These are phyloP conservation scores for Saccharomyces uvarum DNA, from an alignment of 1,139 yeast species.

Conservation along the genomic window DNA sequence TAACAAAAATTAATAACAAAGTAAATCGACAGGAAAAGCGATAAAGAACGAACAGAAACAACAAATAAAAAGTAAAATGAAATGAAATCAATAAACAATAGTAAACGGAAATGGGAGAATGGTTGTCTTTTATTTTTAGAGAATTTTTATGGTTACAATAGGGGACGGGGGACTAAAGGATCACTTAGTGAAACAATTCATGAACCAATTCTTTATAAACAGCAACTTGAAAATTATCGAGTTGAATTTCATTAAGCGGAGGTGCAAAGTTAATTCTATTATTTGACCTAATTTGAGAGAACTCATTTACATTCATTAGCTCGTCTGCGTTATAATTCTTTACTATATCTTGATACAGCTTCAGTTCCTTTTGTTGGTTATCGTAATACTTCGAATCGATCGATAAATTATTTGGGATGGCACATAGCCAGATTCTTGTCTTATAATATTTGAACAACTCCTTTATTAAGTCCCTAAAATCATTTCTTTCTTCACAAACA, in stretches of 20 bases:
- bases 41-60: background rate
- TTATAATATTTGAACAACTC: conserved; percentile 89
- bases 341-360: conserved; percentile 31
- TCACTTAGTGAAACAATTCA: conserved; percentile 14
- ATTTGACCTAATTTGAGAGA: conserved; percentile 13
- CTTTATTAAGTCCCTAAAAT: conserved; percentile 84
- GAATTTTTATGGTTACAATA: background rate
- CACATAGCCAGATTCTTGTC: conserved; percentile 96
- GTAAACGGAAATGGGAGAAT: background rate
- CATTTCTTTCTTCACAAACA: conserved; percentile 63
- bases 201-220: conserved; percentile 33
- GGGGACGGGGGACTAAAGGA: background rate
- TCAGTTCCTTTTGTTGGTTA: conserved; percentile 24
- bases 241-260: conserved; percentile 24
- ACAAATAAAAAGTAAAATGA: background rate
- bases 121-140: background rate
- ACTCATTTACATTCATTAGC: conserved; percentile 16
- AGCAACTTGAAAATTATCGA: conserved; percentile 32
- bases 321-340: conserved; percentile 27
- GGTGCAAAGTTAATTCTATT: conserved; percentile 26
- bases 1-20: background rate
- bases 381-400: conserved; percentile 29
- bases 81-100: background rate
- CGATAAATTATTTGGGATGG: conserved; percentile 43
- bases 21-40: background rate